Base-by-base conservation (phyloP, 768 basidiomycete species). In the Naganishia randhawae region DNA sequence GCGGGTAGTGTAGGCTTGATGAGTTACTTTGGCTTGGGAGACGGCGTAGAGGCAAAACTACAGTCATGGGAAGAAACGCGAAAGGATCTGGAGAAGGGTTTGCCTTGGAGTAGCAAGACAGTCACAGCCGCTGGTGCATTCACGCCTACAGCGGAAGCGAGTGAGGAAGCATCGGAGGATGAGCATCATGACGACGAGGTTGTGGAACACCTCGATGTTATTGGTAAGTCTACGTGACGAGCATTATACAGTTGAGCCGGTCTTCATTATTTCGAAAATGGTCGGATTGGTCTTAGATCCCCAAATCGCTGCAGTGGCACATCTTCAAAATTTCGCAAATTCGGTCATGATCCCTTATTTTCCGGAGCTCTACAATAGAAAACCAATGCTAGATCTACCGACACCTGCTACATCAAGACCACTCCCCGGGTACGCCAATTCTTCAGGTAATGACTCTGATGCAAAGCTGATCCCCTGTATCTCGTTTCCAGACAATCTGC, bases 151-250 rank as follows among this genome's bases (percentile, higher is more conserved):
- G 53, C 35, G 31, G 66, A 61, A 19, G 22, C 42, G 27, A 29
- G 31, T 33, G 67, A 70, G 10, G 69, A 69, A 22, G 64, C 69
- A 22, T 32, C 73, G 45, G 72, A 68, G 17, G 71, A 75, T 7
- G 42, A 42, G 42, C 14, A 42, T 48, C 88, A 91, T 74, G 85
- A 87, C 69, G 88, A 91, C 73, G 88, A 90, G 72, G 85, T 91
- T 53, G 89, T 92, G 6, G 90, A 91, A 69, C 87, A 91, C 76
- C 80, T 92, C 71, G 90, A 92, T 78, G 87, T 86, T 50, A 89
- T 90, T 68, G 89, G 88, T 87, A 37, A 53, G 48, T 27, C n/a
- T 27, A 32, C 52, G 61, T 10, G 13, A 33, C 61, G 69, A 63
- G 57, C 65, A 9, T 37, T 19, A 10, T 19, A 13, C 33, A 33